Conservation (phyloP, 2,329 filamentous ascomycete genomes). For the Colletotrichum coccodes region DNA sequence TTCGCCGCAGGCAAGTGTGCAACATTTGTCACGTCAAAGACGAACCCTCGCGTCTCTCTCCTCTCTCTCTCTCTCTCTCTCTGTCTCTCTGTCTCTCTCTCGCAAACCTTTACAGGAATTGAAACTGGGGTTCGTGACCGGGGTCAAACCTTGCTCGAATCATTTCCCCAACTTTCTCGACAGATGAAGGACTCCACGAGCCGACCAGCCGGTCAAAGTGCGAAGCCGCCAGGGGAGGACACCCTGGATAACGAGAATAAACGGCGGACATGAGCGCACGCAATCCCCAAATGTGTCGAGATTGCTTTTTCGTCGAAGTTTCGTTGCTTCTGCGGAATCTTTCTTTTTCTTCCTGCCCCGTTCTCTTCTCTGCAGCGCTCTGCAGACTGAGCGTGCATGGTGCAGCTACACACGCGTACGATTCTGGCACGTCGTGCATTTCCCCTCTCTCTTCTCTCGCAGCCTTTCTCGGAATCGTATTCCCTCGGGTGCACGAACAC, state of each 20-base stretch:
- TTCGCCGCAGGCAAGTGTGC: background rate
- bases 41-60: background rate
- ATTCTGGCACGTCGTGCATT: background rate
- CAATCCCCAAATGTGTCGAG: background rate
- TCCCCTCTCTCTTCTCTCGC: background rate
- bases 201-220: constrained; percentile 15
- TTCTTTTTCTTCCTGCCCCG: background rate
- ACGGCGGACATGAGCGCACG: background rate
- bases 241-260: constrained; percentile 3
- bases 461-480: background rate
- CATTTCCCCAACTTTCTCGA: background rate
- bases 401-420: background rate
- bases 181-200: background rate
- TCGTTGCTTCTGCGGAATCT: background rate
- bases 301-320: background rate
- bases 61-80: background rate
- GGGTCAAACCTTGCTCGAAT: background rate
- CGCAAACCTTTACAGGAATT: background rate
- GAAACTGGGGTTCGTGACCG: too few species aligned
- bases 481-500: background rate
- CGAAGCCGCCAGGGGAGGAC: background rate
- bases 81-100: background rate
- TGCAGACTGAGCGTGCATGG: background rate
- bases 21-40: background rate
- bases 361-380: constrained; percentile 6